Conservation (phyloP, 2,329 filamentous ascomycete species). For the Sporothrix euskadiensis region DNA sequence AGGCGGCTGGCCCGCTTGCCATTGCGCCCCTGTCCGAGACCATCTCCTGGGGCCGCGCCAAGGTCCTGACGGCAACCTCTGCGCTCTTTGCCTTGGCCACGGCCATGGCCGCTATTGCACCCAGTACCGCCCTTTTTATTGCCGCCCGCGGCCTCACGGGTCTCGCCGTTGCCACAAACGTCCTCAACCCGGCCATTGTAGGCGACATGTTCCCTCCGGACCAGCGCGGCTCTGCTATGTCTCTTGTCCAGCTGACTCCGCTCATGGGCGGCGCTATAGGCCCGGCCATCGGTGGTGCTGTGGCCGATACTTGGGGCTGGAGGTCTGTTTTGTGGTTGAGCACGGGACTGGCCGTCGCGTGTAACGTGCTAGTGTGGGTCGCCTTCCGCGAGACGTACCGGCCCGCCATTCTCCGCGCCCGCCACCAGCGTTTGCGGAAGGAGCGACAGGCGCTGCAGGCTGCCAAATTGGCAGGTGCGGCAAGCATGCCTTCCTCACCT, state of each 20-base stretch:
- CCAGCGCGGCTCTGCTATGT: slow-evolving; percentile 56
- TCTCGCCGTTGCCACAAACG: slow-evolving; percentile 61
- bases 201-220: slow-evolving; percentile 62
- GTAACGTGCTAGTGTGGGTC: slow-evolving; percentile 35
- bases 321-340: slow-evolving; percentile 40
- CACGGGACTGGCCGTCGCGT: slow-evolving; percentile 33
- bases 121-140: slow-evolving; percentile 59
- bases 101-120: slow-evolving; percentile 42
- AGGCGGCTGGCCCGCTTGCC: slow-evolving; percentile 59
- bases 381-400: slow-evolving; percentile 43
- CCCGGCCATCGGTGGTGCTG: slow-evolving; percentile 40
- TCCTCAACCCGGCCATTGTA: slow-evolving; percentile 64
- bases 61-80: slow-evolving; percentile 57
- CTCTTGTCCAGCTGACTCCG: slow-evolving; percentile 37
- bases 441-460: slow-evolving; percentile 34
- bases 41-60: slow-evolving; percentile 52
- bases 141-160: slow-evolving; percentile 68
- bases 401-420: slow-evolving; percentile 49
- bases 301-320: slow-evolving; percentile 41
- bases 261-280: slow-evolving; percentile 40
- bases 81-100: slow-evolving; percentile 53
- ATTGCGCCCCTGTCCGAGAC: slow-evolving; percentile 65
- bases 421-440: slow-evolving; percentile 40
- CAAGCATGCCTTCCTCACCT: background rate
- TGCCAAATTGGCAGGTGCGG: background rate